These are phyloP conservation scores for Parastagonospora avenae DNA, from an alignment of 2,329 filamentous ascomycete genomes.

Conservation along the genomic window DNA sequence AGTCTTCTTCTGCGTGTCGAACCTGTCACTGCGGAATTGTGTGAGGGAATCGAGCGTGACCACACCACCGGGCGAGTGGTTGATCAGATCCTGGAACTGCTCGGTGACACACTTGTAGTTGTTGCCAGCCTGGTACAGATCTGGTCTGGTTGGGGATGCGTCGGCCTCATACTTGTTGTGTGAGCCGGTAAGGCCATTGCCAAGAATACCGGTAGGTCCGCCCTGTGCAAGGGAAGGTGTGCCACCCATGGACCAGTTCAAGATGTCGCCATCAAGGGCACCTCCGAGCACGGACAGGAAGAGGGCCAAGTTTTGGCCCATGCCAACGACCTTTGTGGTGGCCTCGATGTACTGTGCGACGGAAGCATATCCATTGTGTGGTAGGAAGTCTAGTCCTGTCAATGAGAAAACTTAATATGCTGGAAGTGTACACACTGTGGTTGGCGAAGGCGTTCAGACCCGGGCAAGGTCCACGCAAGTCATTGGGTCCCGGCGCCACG, in stretches of 20 bases:
- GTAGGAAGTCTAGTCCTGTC: conserved; percentile 20
- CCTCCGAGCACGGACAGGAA: conserved; percentile 25
- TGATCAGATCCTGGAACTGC: conserved; percentile 28
- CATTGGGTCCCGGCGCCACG: conserved; percentile 25
- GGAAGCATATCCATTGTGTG: conserved; percentile 26
- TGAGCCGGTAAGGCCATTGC: conserved; percentile 23
- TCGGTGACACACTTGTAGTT: conserved; percentile 24
- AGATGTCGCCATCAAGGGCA: conserved; percentile 25
- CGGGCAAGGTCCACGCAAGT: conserved; percentile 31
- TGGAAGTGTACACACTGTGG: conserved; percentile 15
- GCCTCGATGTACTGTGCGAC: conserved; percentile 28
- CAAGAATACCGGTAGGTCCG: conserved; percentile 20
- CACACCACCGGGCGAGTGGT: conserved; percentile 24
- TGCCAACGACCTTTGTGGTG: conserved; percentile 25
- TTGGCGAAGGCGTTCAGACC: conserved; percentile 33
- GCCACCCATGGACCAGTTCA: conserved; percentile 28
- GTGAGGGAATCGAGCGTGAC: conserved; percentile 28
- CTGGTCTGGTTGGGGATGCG: conserved; percentile 27
- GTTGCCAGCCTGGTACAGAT: conserved; percentile 28
- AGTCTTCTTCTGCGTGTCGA: conserved; percentile 21
- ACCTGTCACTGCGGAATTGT: conserved; percentile 21
- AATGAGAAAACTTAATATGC: not conserved
- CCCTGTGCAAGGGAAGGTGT: conserved; percentile 25
- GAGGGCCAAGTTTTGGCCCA: conserved; percentile 17
- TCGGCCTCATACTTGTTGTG: conserved; percentile 34